Base-by-base conservation (phyloP, 768 basidiomycete genomes). In the Kondoa subrosea region DNA sequence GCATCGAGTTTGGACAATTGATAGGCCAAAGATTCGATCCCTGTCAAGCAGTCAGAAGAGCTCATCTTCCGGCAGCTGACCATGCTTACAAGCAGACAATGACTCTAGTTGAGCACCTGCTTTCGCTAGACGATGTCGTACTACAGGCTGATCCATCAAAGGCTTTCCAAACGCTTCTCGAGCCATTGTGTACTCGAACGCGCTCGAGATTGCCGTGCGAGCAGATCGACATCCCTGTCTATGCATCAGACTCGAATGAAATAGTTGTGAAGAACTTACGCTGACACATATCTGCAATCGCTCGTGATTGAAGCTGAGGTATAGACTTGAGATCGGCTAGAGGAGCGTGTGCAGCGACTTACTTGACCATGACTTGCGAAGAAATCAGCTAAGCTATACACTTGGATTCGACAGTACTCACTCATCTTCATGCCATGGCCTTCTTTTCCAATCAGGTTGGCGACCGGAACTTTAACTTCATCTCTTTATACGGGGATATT, bases 251-350 rank as follows among this genome's bases (percentile, higher is more conserved):
- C 21, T 21, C 8, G 21, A 21, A 50, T 21, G 21, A 50, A 50
- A 21, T 21, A 50, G 40, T 8, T 50, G 40, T 8, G 40, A 50
- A 21, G 12, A 50, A 21, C 40, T 50, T 21, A 50, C 40, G 40
- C 40, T 21, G 30, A 27, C 16, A 27, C 29, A 3, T 12, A 63
- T 31, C 16, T 63, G 16, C 61, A 63, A 31, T 4, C 61, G 15
- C 33, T 63, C 61, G 61, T 63, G 61, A n/a, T 63, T 63, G 61
- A 63, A 63, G 30, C 61, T 63, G 61, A 17, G 14, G 15, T 21
- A 33, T 16, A 17, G 30, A 3, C 61, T 31, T 27, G 17, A 12
- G 14, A 31, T 17, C 8, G 27, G 15, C 61, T 32, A n/a, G 16
- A 33, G 15, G 17, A 31, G 58, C 58, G 30, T 8, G 14, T 12